phyloP scores from a whole-genome alignment of 1,284 basidiomycete genomes.

The Cryptococcus depauperatus region DNA sequence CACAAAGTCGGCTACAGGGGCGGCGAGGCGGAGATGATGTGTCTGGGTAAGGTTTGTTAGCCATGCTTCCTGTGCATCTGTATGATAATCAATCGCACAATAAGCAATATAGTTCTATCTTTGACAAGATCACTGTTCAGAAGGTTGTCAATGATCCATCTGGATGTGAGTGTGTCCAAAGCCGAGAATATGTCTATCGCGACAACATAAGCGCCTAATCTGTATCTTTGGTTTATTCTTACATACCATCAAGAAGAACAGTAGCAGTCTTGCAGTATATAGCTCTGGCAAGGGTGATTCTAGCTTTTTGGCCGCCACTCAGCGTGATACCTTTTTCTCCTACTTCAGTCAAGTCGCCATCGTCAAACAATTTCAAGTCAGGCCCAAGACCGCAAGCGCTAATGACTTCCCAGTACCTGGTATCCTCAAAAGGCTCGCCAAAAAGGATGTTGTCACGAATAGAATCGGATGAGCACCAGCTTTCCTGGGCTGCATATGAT shows the following conservation, averaged over 20 bases:
- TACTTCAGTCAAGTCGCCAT: slow-evolving; percentile 62
- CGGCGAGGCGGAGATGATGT: slow-evolving; percentile 62
- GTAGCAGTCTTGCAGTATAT: slow-evolving; percentile 58
- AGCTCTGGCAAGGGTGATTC: slow-evolving; percentile 64
- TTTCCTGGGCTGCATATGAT: slow-evolving; percentile 66
- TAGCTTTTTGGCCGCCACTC: slow-evolving; percentile 62
- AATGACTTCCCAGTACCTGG: slow-evolving; percentile 53
- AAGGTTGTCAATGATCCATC: slow-evolving; percentile 68
- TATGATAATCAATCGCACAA: slow-evolving; percentile 50
- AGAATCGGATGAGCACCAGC: slow-evolving; percentile 53
- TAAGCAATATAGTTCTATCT: slow-evolving; percentile 62
- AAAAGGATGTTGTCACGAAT: slow-evolving; percentile 55
- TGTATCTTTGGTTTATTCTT: neutral
- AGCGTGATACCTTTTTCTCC: slow-evolving; percentile 45
- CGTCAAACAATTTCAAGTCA: slow-evolving; percentile 60
- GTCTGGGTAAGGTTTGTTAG: slow-evolving; percentile 48
- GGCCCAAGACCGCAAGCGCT: slow-evolving; percentile 57
- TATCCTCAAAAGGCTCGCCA: slow-evolving; percentile 50
- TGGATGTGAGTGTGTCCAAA: slow-evolving; percentile 56
- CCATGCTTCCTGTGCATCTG: too few relatives aligned
- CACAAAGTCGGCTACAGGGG: slow-evolving; percentile 57
- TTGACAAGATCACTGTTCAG: slow-evolving; percentile 60
- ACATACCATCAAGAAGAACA: slow-evolving; percentile 50
- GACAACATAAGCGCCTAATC: slow-evolving; percentile 1
- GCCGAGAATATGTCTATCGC: slow-evolving; percentile 52